These are phyloP conservation scores for Pichia sp. DNA, from an alignment of 1,139 yeast genomes.

Conservation along the genomic window DNA sequence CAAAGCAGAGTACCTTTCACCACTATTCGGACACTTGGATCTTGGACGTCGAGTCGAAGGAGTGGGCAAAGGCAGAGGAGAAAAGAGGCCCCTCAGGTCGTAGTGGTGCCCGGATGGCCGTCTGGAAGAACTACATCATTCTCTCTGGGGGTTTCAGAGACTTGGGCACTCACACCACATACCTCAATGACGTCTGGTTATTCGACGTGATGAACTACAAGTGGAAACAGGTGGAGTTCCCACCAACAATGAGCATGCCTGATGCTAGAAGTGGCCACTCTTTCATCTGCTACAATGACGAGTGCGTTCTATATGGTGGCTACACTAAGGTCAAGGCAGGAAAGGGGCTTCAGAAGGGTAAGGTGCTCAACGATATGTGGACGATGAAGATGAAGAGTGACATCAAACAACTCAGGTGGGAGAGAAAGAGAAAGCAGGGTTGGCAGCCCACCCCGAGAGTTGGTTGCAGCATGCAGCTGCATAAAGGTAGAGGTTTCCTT, in stretches of 20 bases:
- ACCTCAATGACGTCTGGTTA: conserved; percentile 83
- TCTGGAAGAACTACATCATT: conserved; percentile 85
- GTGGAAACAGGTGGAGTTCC: conserved; percentile 88
- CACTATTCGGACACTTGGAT: conserved; percentile 97
- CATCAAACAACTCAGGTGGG: conserved; percentile 77
- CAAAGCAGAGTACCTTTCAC: conserved; percentile 91
- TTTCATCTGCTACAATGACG: conserved; percentile 69
- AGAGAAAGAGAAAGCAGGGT: conserved; percentile 84
- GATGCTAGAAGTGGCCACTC: conserved; percentile 96
- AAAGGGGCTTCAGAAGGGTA: conserved; percentile 87
- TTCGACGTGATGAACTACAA: conserved; percentile 86
- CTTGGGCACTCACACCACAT: conserved; percentile 77
- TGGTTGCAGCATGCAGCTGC: conserved; percentile 88
- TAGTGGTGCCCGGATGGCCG: conserved; percentile 87
- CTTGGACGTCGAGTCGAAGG: conserved; percentile 75
- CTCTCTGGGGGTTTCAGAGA: conserved; percentile 93
- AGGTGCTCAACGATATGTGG: conserved; percentile 89
- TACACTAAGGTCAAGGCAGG: conserved; percentile 90
- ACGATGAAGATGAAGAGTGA: conserved; percentile 81
- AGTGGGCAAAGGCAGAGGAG: conserved; percentile 83
- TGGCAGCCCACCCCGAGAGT: conserved; percentile 87
- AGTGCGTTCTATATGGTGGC: conserved; percentile 89
- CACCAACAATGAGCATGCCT: conserved; percentile 74
- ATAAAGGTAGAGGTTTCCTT: conserved; percentile 86
- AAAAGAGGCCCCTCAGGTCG: conserved; percentile 75